These are phyloP conservation scores for Salix dunnii DNA, from an alignment of 345 rosid species.

Conservation along the genomic window DNA sequence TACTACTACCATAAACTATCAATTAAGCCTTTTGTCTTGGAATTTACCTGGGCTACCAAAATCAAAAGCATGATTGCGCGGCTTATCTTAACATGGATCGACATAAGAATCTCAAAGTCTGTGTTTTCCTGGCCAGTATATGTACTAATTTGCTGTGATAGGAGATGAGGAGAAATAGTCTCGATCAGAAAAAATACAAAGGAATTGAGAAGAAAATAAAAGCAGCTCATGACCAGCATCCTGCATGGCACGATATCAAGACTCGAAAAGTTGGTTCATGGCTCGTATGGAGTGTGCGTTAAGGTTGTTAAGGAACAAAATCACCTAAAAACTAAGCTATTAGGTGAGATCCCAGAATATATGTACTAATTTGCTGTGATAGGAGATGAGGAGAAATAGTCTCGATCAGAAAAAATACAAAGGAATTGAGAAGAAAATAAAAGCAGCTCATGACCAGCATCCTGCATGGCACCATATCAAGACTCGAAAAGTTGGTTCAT, in stretches of 20 bases:
- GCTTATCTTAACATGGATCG: conserved; percentile 35
- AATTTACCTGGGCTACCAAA: conserved; percentile 43
- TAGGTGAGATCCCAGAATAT: no score
- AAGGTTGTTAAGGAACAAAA: no score
- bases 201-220: neutral
- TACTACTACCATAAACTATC: neutral
- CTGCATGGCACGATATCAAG: neutral
- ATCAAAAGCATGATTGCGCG: conserved; percentile 26
- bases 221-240: neutral
- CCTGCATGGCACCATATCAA: neutral
- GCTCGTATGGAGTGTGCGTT: neutral
- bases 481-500: neutral
- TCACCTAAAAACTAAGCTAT: no score
- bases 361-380: no score
- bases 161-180: neutral
- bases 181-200: neutral
- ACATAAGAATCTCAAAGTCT: conserved; percentile 26
- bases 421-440: neutral
- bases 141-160: conserved; percentile 30
- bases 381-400: no score
- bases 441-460: neutral
- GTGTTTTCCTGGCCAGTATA: conserved; percentile 19
- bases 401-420: no score
- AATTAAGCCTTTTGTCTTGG: neutral
- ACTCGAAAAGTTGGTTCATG: neutral